Conservation (phyloP, 2,329 filamentous ascomycete genomes). For the Sporothrix phasma region DNA sequence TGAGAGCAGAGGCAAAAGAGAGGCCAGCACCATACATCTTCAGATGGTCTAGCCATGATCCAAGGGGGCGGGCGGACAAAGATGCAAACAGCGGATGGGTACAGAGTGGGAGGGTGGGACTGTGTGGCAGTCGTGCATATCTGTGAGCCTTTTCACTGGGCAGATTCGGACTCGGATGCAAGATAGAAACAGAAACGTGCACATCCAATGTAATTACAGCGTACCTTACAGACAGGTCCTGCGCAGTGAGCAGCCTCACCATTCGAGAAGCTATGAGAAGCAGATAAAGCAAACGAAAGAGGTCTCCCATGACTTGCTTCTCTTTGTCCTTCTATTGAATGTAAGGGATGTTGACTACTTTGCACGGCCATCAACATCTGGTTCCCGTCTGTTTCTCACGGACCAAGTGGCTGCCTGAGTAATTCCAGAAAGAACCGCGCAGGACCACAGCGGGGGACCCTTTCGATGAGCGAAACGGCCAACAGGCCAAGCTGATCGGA, state of each 20-base stretch:
- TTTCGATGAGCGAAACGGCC: background rate
- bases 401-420: slow-evolving; percentile 9
- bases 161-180: too few relatives aligned
- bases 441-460: background rate
- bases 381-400: background rate
- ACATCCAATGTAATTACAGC: too few relatives aligned
- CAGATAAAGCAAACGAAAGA: background rate
- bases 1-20: background rate
- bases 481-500: too few relatives aligned
- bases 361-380: background rate
- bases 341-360: background rate
- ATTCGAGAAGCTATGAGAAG: too few relatives aligned
- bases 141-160: slow-evolving; percentile 1
- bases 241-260: slow-evolving; percentile 3
- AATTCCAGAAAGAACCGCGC: background rate
- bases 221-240: too few relatives aligned
- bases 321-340: background rate
- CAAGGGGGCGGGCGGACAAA: background rate
- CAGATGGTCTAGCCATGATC: background rate
- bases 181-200: background rate
- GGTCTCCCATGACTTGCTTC: background rate
- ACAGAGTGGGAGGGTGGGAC: background rate
- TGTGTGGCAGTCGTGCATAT: background rate
- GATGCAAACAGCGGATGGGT: background rate
- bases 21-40: slow-evolving; percentile 1